A percentile compares a stretch with the other conserved stretches of the same genome.
Conservation (phyloP, 2,329 filamentous ascomycete species). For the Lachnellula suecica region DNA sequence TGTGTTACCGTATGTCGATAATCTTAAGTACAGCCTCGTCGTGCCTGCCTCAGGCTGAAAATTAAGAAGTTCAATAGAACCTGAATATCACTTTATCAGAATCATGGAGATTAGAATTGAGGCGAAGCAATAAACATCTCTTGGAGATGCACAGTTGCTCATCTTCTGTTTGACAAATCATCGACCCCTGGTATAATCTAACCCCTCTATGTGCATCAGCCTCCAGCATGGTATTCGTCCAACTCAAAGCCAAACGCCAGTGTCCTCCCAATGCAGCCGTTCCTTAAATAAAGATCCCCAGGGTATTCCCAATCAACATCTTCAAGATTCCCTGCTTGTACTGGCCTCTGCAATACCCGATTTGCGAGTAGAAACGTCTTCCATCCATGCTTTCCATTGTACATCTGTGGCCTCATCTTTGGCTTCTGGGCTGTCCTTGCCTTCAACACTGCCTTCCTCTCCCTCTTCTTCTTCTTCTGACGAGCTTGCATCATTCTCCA, state of each 20-base stretch:
- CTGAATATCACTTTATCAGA: too few species aligned
- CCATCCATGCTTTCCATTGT: constrained; percentile 32
- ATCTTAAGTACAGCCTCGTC: too few species aligned
- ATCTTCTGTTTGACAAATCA: not conserved
- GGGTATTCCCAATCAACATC: constrained; percentile 19
- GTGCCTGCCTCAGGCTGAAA: too few species aligned
- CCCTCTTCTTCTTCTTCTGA: constrained; percentile 14
- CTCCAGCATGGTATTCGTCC: not conserved
- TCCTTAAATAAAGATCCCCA: constrained; percentile 12
- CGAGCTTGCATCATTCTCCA: constrained; percentile 41
- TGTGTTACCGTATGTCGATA: too few species aligned
- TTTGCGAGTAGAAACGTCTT: constrained; percentile 25
- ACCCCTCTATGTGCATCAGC: not conserved
- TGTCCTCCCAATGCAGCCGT: constrained; percentile 12
- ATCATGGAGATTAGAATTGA: too few species aligned
- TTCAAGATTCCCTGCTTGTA: not conserved
- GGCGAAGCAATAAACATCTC: not conserved
- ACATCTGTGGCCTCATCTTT: constrained; percentile 23
- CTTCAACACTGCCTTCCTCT: constrained; percentile 32
- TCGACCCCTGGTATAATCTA: not conserved
- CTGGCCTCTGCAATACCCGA: constrained; percentile 1
- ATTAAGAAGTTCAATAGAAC: too few species aligned
- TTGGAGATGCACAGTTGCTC: not conserved
- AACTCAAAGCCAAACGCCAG: constrained; percentile 21
- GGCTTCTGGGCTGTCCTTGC: constrained; percentile 34